Percentiles rank a stretch among this genome's conserved stretches.
phyloP scores from a whole-genome alignment of 352 stramenopile species.

The Blastocystis sp. region DNA sequence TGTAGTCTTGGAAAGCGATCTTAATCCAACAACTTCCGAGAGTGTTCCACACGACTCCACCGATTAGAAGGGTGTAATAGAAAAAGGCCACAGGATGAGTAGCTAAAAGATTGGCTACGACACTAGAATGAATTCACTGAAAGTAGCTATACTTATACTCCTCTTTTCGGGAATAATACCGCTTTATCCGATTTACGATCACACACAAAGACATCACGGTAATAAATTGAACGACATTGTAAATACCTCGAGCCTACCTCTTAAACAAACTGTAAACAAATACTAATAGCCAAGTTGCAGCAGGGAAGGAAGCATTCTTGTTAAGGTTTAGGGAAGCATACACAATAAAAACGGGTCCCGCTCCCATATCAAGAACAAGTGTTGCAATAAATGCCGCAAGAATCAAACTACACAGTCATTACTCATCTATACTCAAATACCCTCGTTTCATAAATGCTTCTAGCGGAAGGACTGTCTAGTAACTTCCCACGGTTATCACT shows the following conservation, averaged over 20 bases:
- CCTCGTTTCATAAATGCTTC: background rate
- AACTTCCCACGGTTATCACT: background rate
- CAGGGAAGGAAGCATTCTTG: background rate
- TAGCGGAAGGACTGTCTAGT: background rate
- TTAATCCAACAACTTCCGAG: slow-evolving; percentile 16
- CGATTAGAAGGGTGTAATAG: slow-evolving; percentile 14
- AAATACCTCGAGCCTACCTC: slow-evolving; percentile 1
- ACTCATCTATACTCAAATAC: background rate
- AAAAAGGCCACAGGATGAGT: background rate
- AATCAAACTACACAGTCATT: slow-evolving; percentile 3
- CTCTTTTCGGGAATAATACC: slow-evolving; percentile 14
- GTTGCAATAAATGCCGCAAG: background rate
- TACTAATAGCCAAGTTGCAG: slow-evolving; percentile 42
- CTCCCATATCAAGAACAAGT: slow-evolving; percentile 37
- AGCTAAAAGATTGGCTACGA: slow-evolving; percentile 3
- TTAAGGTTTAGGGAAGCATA: slow-evolving; percentile 29
- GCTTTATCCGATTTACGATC: background rate
- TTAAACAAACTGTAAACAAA: background rate
- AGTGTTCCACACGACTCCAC: slow-evolving; percentile 29
- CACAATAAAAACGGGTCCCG: slow-evolving; percentile 36
- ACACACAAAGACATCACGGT: slow-evolving; percentile 23
- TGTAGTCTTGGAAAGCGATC: background rate
- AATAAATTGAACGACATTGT: slow-evolving; percentile 25
- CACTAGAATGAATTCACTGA: background rate
- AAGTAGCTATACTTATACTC: background rate